Percentiles rank a stretch among this genome's conserved stretches.
Evolutionary conservation across 768 basidiomycete genomes (phyloP).

Genomic region (Hericium erinaceus): DNA sequence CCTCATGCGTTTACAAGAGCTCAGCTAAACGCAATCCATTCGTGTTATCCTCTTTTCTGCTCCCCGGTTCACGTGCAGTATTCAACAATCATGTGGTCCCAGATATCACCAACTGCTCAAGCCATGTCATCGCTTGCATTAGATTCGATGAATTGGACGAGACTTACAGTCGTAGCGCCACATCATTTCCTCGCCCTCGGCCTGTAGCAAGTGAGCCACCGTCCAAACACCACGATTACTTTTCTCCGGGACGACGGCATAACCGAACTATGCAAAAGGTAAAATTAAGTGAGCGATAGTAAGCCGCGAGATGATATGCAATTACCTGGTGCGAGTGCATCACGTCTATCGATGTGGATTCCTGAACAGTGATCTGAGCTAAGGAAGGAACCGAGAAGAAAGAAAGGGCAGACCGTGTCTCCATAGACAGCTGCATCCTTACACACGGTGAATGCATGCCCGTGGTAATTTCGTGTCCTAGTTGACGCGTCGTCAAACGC

Average conservation of each 20-base stretch:
- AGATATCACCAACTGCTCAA: background rate
- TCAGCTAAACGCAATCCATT: no score
- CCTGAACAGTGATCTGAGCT: background rate
- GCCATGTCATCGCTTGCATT: background rate
- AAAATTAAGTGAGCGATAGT: no score
- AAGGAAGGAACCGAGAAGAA: background rate
- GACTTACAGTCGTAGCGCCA: background rate
- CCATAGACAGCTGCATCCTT: slow-evolving; percentile 2
- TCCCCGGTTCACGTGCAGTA: no score
- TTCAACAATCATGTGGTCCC: background rate
- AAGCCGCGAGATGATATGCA: background rate
- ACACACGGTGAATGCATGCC: slow-evolving; percentile 1
- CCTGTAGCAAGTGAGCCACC: background rate
- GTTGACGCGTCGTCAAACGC: no score
- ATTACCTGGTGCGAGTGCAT: background rate
- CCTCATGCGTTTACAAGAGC: no score
- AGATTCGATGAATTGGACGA: background rate
- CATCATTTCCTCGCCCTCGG: background rate
- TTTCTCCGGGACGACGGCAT: background rate
- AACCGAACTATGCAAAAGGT: background rate
- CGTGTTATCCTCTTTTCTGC: no score
- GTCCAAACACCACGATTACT: slow-evolving; percentile 1
- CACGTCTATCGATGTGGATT: slow-evolving; percentile 2
- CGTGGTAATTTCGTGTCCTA: slow-evolving; percentile 1
- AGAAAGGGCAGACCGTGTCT: background rate